Evolutionary conservation across 192 early-diverging fungal genomes (phyloP).

Genomic region (Chytriomyces hyalinus): DNA sequence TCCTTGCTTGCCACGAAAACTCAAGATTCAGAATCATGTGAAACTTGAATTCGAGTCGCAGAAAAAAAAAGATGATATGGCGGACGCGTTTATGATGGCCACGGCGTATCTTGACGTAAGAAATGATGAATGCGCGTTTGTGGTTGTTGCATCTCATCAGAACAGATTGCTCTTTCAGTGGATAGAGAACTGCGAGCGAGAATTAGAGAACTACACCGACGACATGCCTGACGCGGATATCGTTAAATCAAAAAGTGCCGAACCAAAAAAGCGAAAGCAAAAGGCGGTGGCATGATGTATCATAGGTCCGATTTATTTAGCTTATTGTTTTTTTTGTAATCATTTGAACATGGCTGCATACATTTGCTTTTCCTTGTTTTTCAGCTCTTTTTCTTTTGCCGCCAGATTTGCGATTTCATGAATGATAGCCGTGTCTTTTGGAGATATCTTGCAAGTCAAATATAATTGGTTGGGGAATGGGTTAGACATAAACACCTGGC

Average conservation of each 20-base stretch:
- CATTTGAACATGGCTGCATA: constrained; percentile 23
- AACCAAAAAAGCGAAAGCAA: not conserved
- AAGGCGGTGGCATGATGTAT: not conserved
- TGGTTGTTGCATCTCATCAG: not conserved
- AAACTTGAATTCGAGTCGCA: not conserved
- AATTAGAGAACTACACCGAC: not conserved
- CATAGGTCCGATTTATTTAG: not conserved
- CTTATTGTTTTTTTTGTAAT: not conserved
- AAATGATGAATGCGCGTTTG: not conserved
- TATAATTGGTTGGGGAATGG: not conserved
- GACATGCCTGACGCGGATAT: not conserved
- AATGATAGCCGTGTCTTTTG: constrained; percentile 17
- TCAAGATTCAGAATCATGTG: not conserved
- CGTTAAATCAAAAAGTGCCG: not conserved
- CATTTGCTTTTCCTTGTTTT: constrained; percentile 27
- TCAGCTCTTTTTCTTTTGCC: constrained; percentile 1
- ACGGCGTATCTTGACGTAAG: constrained; percentile 16
- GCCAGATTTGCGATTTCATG: constrained; percentile 17
- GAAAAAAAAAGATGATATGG: constrained; percentile 33
- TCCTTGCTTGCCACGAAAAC: not conserved
- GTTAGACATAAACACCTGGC: not conserved
- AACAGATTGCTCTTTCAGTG: not conserved
- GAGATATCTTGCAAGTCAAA: constrained; percentile 6
- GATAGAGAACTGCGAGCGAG: not conserved
- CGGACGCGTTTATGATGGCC: constrained; percentile 23